A percentile compares a stretch with the other conserved stretches of the same genome.
Conservation (phyloP, 2,329 filamentous ascomycete species). For the Penicillium sp. region DNA sequence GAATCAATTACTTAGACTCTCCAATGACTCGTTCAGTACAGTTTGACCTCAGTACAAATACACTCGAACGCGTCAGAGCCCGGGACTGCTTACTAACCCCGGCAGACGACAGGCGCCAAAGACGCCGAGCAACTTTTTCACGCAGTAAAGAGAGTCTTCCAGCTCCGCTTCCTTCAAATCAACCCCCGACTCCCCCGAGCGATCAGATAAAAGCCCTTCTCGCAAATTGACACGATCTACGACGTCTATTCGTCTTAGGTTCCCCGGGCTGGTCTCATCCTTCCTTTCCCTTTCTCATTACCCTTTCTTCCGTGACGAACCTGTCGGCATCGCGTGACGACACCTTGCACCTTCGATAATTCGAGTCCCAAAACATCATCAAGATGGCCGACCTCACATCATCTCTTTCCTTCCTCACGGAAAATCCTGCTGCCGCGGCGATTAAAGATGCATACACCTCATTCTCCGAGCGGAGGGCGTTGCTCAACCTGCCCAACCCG, state of each 20-base stretch:
- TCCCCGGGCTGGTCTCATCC: conserved; percentile 29
- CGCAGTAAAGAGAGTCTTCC: conserved; percentile 17
- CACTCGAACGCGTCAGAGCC: not conserved
- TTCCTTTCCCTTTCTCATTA: conserved; percentile 18
- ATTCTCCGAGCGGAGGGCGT: conserved; percentile 79
- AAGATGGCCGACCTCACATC: conserved; percentile 42
- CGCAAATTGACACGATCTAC: conserved; percentile 12
- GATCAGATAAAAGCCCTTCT: conserved; percentile 22
- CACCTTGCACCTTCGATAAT: conserved; percentile 13
- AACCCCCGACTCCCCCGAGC: conserved; percentile 19
- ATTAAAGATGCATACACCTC: conserved; percentile 72
- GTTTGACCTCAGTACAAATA: not conserved
- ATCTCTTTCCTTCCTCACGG: conserved; percentile 61
- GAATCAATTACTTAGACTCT: not conserved
- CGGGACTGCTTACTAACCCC: conserved; percentile 16
- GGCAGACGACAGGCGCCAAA: conserved; percentile 27
- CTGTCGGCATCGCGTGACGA: conserved; percentile 26
- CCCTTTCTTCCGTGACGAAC: conserved; percentile 21
- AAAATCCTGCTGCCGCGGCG: conserved; percentile 66
- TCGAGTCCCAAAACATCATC: conserved; percentile 11
- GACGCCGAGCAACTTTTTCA: conserved; percentile 34
- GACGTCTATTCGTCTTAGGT: conserved; percentile 23
- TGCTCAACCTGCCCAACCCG: conserved; percentile 84
- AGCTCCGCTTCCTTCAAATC: conserved; percentile 19
- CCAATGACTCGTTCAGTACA: not conserved